Conservation (phyloP, 176 grass and related monocot species). For the Aegilops tauschii region DNA sequence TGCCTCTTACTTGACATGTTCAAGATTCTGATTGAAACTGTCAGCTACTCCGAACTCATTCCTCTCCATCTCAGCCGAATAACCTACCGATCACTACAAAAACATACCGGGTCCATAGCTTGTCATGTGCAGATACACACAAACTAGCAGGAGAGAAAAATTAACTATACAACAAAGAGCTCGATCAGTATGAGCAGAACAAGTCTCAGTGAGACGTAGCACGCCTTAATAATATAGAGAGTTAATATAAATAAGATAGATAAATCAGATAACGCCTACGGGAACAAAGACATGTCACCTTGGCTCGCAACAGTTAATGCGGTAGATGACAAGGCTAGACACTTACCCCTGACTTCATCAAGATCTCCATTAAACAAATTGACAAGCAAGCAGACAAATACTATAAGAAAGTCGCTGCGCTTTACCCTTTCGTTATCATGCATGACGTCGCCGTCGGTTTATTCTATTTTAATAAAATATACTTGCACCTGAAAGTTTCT, state of each 20-base stretch:
- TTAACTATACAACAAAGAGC: neutral
- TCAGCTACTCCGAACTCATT: neutral
- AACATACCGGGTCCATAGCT: neutral
- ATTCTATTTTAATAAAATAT: neutral
- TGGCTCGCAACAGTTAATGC: neutral
- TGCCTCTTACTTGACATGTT: neutral
- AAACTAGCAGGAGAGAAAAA: neutral
- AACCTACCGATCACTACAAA: neutral
- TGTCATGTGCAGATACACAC: neutral
- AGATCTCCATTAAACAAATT: neutral
- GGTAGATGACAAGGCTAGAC: neutral
- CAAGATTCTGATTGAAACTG: neutral
- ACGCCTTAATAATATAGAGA: neutral
- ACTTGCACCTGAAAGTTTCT: neutral
- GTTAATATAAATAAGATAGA: too few species aligned
- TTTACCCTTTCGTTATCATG: neutral
- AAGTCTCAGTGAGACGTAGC: neutral
- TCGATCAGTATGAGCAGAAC: neutral
- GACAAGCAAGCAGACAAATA: neutral
- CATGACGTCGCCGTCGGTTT: neutral
- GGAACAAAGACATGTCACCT: neutral
- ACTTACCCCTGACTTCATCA: neutral
- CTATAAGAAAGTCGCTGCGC: neutral
- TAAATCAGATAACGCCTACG: neutral
- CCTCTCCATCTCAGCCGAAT: neutral